Base-by-base conservation (phyloP, 768 basidiomycete genomes). In the Boletus subparvulus region DNA sequence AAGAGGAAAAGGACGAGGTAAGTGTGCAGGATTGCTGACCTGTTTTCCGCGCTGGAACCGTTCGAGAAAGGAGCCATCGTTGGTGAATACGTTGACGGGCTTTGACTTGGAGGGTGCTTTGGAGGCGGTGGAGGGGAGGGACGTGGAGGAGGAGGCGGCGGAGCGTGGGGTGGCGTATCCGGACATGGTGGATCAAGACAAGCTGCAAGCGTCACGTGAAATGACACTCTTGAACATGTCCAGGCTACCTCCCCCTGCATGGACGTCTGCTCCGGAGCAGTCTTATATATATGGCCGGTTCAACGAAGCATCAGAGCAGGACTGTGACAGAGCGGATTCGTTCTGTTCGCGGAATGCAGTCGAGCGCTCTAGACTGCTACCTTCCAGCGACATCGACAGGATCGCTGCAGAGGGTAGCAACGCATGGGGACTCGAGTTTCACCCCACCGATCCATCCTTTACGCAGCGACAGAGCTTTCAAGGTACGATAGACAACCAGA, bases 51-150 rank as follows among this genome's bases (percentile, higher is more conserved):
- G 79, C 69, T 85, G 82, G 64, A 87, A 80, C 11, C 85, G 78
- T 61, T 87, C 80, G 53, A 87, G 72, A 67, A 87, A 88, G 10
- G 85, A 85, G 9, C 86, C 86, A 61, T 87, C 86, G 66, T 87
- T 81, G 52, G 84, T 78, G 66, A 88, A 88, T 21, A 87, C 79
- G 65, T 87, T 88, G 47, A 76, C 73, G 13, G 78, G 73, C 61
- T 82, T 84, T 39, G 74, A 43, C 64, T 75, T 77, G 17, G 68
- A 53, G n/a, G 54, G 47, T 7, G 48, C 28, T 36, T 64, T 70
- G 4, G 53, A 28, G 26, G 26, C 26, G 26, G 26, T 28, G 26
- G 26, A 28, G 26, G 26, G 26, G 26, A 28, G 26, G 26, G 26
- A 28, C 26, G 6, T 28, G 26, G 26, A 45, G n/a, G 69, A 58